Conservation (phyloP, 345 rosid species). For the Trapa incisa region DNA sequence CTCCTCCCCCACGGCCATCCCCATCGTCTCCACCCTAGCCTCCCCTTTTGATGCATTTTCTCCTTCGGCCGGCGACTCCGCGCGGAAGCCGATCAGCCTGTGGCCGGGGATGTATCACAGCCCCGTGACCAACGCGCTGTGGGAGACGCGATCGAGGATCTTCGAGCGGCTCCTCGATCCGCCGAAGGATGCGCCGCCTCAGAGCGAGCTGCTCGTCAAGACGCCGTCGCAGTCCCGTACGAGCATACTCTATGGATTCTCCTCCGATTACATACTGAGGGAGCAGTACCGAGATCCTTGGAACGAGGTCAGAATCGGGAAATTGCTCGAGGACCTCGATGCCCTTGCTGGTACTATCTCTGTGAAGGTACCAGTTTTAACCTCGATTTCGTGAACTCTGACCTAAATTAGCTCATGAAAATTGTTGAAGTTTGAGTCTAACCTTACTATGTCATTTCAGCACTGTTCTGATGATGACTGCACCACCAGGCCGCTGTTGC, state of each 20-base stretch:
- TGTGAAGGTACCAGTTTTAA: slow-evolving; percentile 38
- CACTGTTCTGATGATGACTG: slow-evolving; percentile 68
- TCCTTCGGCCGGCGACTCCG: slow-evolving; percentile 12
- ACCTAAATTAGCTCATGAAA: not conserved
- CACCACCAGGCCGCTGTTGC: slow-evolving; percentile 69
- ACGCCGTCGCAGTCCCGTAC: slow-evolving; percentile 62
- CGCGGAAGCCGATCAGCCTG: slow-evolving; percentile 53
- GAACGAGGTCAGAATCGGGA: slow-evolving; percentile 84
- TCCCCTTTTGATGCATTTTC: slow-evolving; percentile 27
- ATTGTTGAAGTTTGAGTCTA: not conserved
- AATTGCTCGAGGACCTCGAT: slow-evolving; percentile 83
- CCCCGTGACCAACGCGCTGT: slow-evolving; percentile 64
- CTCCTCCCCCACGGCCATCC: slow-evolving; percentile 31
- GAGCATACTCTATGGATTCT: slow-evolving; percentile 50
- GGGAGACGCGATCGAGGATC: slow-evolving; percentile 68
- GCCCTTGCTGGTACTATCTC: slow-evolving; percentile 88
- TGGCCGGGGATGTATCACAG: slow-evolving; percentile 95
- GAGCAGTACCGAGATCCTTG: slow-evolving; percentile 88
- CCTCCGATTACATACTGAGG: slow-evolving; percentile 49
- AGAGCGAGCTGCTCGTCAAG: slow-evolving; percentile 47
- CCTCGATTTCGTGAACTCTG: not conserved
- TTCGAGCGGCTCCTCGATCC: slow-evolving; percentile 69
- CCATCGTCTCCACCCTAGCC: slow-evolving; percentile 54
- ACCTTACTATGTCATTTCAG: slow-evolving; percentile 16
- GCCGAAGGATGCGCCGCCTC: slow-evolving; percentile 75